phyloP scores from a whole-genome alignment of 441 rosid genomes.

The Eugenia klotzschiana region DNA sequence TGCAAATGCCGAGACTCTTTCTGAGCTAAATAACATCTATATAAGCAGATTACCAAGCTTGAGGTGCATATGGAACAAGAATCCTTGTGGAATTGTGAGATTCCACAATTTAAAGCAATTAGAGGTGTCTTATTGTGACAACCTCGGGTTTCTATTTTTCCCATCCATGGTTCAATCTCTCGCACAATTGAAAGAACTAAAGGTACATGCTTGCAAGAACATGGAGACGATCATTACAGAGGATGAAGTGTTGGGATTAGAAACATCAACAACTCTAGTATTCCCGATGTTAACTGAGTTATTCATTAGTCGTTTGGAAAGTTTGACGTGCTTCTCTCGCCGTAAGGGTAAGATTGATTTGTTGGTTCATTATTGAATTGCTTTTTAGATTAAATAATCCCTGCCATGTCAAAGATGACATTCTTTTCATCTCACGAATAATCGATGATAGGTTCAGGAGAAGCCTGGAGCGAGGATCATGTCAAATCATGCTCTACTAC shows the following conservation, averaged over 20 bases:
- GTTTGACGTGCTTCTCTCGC: neutral
- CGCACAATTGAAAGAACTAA: neutral
- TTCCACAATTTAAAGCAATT: no score
- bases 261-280: no score
- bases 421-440: fast-evolving
- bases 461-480: fast-evolving
- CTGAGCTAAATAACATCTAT: no score
- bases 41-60: no score
- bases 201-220: neutral
- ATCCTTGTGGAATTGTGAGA: no score
- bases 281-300: neutral
- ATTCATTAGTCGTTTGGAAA: fast-evolving
- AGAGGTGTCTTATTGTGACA: no score
- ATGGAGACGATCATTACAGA: neutral
- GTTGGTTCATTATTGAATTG: fast-evolving
- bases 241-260: neutral
- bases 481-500: fast-evolving
- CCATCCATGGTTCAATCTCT: no score
- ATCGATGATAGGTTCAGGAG: fast-evolving
- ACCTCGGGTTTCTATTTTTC: no score
- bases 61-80: no score
- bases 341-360: neutral
- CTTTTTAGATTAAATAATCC: neutral
- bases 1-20: no score
- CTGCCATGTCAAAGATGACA: neutral